Base-by-base conservation (phyloP, 2,329 filamentous ascomycete genomes). In the Colletotrichum magnum region DNA sequence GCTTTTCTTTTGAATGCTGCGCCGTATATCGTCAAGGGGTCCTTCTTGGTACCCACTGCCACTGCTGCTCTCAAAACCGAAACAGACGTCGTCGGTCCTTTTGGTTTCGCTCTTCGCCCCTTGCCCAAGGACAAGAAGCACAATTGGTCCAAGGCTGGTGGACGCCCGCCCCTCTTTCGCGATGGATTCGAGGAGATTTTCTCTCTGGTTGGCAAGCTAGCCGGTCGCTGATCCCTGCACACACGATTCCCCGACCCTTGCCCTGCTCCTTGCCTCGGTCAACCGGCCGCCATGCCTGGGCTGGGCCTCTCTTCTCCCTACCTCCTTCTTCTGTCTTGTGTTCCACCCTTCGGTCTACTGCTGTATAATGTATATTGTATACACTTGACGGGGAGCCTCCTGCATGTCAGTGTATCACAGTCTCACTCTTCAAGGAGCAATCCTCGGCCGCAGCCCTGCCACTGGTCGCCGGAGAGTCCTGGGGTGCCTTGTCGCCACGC, bases 321-420 rank as follows among this genome's bases (percentile, higher is more conserved):
- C 18, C 18, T 18, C 18, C 32, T 36, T 6, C 7, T 36, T 10
- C 3, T 36, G 7, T 36, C 32, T 36, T 36, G 3, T 36, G 7
- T 36, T 36, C 7, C 41, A 15, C 24, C 18, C 53, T 16, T 26
- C 54, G 41, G 66, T 60, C 61, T 56, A 61, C 62, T 26, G 66
- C 56, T 47, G 65, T 66, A 15, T 43, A 61, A 65, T 48, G 54
- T 59, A 24, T 24, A 24, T 24, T 24, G 21, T 59, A 36, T 36
- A 36, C 5, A 7, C 32, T 36, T 6, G 61, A 59, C 61, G 61
- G 61, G 54, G 66, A 50, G 48, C 24, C 50, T 60, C 32, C 62
- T 59, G 66, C 61, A 69, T 69, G 61, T 65, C 66, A 51, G 50
- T 59, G 65, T 65, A 65, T 66, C 66, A 56, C 32, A 51, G 58